Evolutionary conservation across 148 eudicot genomes (phyloP).

Genomic region (Diospyros lotus): DNA sequence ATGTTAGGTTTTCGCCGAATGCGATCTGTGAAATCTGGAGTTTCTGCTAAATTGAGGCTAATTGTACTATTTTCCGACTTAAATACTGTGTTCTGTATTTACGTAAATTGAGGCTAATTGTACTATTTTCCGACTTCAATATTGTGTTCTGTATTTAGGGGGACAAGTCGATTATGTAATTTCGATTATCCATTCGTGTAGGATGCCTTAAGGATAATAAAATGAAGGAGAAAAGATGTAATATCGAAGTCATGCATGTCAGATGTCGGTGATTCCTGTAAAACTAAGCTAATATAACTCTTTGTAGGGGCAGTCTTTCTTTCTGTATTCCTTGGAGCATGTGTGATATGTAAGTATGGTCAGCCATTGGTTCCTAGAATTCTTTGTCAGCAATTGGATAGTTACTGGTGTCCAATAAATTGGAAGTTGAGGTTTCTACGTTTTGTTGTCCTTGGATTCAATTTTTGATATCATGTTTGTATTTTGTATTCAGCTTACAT

Average conservation of each 20-base stretch:
- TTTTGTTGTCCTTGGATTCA: not conserved
- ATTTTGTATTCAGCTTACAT: not conserved
- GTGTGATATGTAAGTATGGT: not conserved
- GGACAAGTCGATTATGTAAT: too few relatives aligned
- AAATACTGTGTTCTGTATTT: too few relatives aligned
- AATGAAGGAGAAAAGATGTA: too few relatives aligned
- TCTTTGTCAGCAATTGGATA: not conserved
- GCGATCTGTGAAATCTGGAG: not conserved
- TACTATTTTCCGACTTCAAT: too few relatives aligned
- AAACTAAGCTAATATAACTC: too few relatives aligned
- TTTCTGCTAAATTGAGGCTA: slow-evolving; percentile 4
- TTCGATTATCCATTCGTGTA: too few relatives aligned
- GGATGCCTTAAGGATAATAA: too few relatives aligned
- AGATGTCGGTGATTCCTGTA: too few relatives aligned
- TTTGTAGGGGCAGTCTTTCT: not conserved
- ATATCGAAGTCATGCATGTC: too few relatives aligned
- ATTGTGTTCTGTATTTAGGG: too few relatives aligned
- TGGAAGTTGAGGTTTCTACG: not conserved
- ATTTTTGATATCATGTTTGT: not conserved
- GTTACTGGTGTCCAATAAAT: not conserved
- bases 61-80: not conserved
- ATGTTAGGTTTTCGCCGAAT: not conserved
- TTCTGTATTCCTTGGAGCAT: not conserved
- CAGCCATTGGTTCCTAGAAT: not conserved
- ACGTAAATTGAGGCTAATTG: too few relatives aligned